phyloP scores from a whole-genome alignment of 2,329 filamentous ascomycete species.

The Curvularia spicifera region DNA sequence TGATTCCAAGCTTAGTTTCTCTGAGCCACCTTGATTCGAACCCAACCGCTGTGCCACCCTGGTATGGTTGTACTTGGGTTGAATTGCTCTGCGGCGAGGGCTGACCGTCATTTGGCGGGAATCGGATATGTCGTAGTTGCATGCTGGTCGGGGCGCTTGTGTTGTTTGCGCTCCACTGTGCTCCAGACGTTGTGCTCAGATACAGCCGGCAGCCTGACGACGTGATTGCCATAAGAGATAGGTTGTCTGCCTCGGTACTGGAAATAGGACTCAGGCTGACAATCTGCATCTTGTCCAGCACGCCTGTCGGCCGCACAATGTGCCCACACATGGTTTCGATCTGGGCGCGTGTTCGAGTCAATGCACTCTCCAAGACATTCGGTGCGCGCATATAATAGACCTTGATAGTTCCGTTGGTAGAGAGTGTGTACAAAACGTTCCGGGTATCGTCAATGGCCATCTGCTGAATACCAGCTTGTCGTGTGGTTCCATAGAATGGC shows the following conservation, averaged over 20 bases:
- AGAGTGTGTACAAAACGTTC: constrained; percentile 89
- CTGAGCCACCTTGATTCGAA: constrained; percentile 38
- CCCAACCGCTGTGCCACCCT: constrained; percentile 33
- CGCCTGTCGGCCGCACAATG: constrained; percentile 74
- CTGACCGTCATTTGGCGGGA: constrained; percentile 68
- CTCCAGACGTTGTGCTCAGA: constrained; percentile 84
- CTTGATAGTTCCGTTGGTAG: constrained; percentile 83
- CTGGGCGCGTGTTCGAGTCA: constrained; percentile 60
- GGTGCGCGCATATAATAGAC: constrained; percentile 83
- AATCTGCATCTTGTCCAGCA: constrained; percentile 72
- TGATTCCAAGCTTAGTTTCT: constrained; percentile 56
- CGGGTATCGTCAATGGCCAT: constrained; percentile 89
- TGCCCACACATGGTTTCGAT: constrained; percentile 79
- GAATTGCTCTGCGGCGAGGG: constrained; percentile 30
- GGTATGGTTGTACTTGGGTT: constrained; percentile 42
- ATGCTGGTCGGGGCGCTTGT: constrained; percentile 85
- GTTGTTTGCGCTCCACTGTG: constrained; percentile 64
- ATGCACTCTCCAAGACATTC: constrained; percentile 59
- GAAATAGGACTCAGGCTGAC: constrained; percentile 87
- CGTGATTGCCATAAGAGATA: constrained; percentile 90
- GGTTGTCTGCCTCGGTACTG: constrained; percentile 75
- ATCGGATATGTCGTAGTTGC: constrained; percentile 97
- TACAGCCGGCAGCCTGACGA: constrained; percentile 90
- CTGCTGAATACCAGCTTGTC: constrained; percentile 70
- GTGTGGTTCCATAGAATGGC: constrained; percentile 34